Conservation (phyloP, 345 rosid species). For the Euphorbia peplus region DNA sequence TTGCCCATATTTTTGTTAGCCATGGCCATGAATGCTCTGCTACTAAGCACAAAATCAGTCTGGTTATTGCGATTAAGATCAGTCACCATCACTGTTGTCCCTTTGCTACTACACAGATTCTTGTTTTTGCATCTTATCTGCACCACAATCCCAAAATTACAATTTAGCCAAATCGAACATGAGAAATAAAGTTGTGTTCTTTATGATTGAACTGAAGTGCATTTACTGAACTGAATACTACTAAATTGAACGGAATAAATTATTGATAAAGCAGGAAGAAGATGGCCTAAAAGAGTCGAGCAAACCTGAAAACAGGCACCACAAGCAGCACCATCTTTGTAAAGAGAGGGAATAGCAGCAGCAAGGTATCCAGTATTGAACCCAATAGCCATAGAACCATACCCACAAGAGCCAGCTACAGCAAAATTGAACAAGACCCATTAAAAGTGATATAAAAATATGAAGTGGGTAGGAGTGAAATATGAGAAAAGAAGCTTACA, state of each 20-base stretch:
- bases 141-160: neutral
- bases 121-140: slow-evolving; percentile 79
- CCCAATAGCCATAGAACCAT: slow-evolving; percentile 63
- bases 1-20: slow-evolving; percentile 51
- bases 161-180: neutral
- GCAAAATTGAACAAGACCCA: slow-evolving; percentile 22
- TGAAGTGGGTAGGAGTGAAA: slow-evolving; percentile 21
- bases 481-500: slow-evolving; percentile 28
- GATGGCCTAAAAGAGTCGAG: neutral
- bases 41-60: slow-evolving; percentile 77
- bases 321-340: slow-evolving; percentile 83
- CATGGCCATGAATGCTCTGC: slow-evolving; percentile 82
- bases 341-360: slow-evolving; percentile 62
- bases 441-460: slow-evolving; percentile 17
- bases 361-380: slow-evolving; percentile 74
- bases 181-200: no score
- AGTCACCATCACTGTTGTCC: slow-evolving; percentile 61
- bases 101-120: slow-evolving; percentile 50
- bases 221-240: no score
- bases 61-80: slow-evolving; percentile 61
- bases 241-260: no score
- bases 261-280: no score
- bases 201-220: no score
- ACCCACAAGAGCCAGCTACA: slow-evolving; percentile 95
- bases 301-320: slow-evolving; percentile 86